These are phyloP conservation scores for Lachancea sp. DNA, from an alignment of 805 yeast species.

Conservation along the genomic window DNA sequence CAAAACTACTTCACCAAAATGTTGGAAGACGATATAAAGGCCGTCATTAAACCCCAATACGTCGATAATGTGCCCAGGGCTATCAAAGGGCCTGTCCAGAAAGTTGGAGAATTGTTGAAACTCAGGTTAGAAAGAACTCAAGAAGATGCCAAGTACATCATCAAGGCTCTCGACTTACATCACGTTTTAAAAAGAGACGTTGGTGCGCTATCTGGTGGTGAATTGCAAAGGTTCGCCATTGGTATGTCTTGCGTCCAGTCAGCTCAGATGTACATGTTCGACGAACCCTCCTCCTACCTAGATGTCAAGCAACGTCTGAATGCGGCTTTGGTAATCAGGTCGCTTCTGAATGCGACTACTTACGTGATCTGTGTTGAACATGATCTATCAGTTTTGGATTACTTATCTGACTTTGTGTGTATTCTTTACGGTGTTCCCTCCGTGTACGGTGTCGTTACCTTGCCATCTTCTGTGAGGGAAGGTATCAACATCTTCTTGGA, in stretches of 20 bases:
- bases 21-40: conserved; percentile 87
- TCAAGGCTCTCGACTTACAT: conserved; percentile 66
- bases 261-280: conserved; percentile 97
- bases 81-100: conserved; percentile 78
- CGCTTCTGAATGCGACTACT: conserved; percentile 64
- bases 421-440: conserved; percentile 97
- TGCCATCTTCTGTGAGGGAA: conserved; percentile 96
- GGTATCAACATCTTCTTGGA: conserved; percentile 98
- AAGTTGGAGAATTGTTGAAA: conserved; percentile 78
- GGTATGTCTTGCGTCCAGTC: conserved; percentile 94
- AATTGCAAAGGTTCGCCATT: conserved; percentile 94
- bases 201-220: conserved; percentile 92
- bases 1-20: conserved; percentile 94
- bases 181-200: conserved; percentile 83
- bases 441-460: conserved; percentile 95
- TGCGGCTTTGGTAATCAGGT: conserved; percentile 92
- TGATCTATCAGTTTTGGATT: conserved; percentile 95
- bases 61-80: conserved; percentile 98
- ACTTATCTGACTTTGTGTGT: conserved; percentile 93
- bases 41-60: conserved; percentile 98
- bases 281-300: conserved; percentile 96
- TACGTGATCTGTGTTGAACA: conserved; percentile 98
- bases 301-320: conserved; percentile 98
- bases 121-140: conserved; percentile 64
- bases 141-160: conserved; percentile 56